Evolutionary conservation across 345 rosid genomes (phyloP), one percentile per base, ranked within the genome.

Genomic region (Dimocarpus longan): DNA sequence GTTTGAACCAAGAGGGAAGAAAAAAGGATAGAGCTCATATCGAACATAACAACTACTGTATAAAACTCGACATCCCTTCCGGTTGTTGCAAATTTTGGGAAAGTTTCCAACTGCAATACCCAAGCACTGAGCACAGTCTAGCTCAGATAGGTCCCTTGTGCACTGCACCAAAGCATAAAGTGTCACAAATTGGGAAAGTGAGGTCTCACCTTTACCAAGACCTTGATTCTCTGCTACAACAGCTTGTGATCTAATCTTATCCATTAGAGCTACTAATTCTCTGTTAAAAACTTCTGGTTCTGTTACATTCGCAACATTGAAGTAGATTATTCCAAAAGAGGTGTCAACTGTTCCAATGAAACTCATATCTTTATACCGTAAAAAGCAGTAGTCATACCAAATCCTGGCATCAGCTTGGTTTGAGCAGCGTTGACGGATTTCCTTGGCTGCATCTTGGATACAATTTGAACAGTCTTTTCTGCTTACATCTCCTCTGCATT

Each of bases 21-120:
- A 94, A 81, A 93, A 93, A 10, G 97, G 98, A 78, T 92, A 94
- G 48, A 92, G 87, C 82, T 93, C 97, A 39, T 93, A 92, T 40
- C 93, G 89, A 44, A 87, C 86, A 59, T 89, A 94, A 60, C 95
- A 94, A 78, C 93, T 92, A 50, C 89, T 85, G 76, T 90, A 94
- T 48, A 92, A 73, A 73, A 87, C 91, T 44, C 91, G 88, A 43
- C 97, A 94, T 1, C 95, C 97, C 78, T 86, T 91, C 74, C 67
- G 75, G 83, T 79, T 77, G 66, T 73, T 76, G 78, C 98, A 91
- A 69, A 90, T 22, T 26, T 63, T 80, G 10, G 85, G 82, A 85
- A 91, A 92, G 60, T 87, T 91, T 57, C 80, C 82, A 0, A 90
- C 87, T 2, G 93, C 91, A 69, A 85, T 88, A 10, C 94, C 93